phyloP scores from a whole-genome alignment of 2,329 filamentous ascomycete species.

The Penicillium sp. region DNA sequence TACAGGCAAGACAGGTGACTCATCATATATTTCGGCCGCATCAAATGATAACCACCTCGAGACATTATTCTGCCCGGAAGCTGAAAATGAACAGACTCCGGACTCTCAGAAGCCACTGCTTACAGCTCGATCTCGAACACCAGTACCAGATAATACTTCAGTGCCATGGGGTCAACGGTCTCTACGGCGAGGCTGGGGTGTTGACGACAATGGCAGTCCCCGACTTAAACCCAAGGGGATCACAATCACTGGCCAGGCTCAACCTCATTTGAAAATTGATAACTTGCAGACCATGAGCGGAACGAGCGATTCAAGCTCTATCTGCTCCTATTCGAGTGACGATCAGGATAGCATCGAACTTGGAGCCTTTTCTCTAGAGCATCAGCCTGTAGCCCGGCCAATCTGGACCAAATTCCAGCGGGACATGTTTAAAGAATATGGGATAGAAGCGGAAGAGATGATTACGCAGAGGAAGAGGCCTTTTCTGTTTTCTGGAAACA shows the following conservation, averaged over 20 bases:
- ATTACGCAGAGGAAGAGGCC: not conserved
- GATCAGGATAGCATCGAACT: conserved; percentile 11
- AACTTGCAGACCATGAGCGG: not conserved
- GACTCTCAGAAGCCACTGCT: conserved; percentile 25
- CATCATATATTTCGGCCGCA: conserved; percentile 6
- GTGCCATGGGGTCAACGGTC: not conserved
- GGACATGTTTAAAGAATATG: conserved; percentile 28
- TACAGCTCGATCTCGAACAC: not conserved
- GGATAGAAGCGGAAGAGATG: conserved; percentile 14
- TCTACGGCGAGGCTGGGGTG: conserved; percentile 26
- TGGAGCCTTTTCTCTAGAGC: not conserved
- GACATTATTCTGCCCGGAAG: not conserved
- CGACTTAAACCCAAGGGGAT: conserved; percentile 20
- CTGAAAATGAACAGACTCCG: conserved; percentile 13
- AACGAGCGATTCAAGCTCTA: conserved; percentile 8
- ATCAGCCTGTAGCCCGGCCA: conserved; percentile 4
- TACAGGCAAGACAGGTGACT: not conserved
- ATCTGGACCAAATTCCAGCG: conserved; percentile 24
- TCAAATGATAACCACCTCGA: not conserved
- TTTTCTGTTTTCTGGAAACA: no score
- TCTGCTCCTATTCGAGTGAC: conserved; percentile 5
- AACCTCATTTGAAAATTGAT: not conserved
- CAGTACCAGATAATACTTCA: not conserved
- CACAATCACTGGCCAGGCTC: not conserved
- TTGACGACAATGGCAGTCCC: conserved; percentile 45